Conservation (phyloP, 768 basidiomycete species). For the Lactarius sp. region DNA sequence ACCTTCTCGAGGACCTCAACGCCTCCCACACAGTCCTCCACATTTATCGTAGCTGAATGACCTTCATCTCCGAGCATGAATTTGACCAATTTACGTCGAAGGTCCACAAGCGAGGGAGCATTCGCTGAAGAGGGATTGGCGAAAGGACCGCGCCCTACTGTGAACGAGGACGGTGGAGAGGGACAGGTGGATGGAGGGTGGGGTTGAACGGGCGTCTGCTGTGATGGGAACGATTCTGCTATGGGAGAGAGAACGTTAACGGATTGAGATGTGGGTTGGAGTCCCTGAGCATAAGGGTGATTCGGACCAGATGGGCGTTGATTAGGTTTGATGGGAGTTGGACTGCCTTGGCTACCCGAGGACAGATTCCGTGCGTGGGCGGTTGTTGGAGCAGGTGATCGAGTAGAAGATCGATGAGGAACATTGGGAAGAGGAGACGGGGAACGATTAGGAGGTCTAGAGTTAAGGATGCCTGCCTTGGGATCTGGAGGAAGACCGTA, state of each 20-base stretch:
- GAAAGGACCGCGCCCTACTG: slow-evolving; percentile 60
- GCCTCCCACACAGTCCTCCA: slow-evolving; percentile 73
- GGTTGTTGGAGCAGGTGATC: slow-evolving; percentile 32
- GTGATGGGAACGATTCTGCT: slow-evolving; percentile 53
- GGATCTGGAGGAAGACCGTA: slow-evolving; percentile 61
- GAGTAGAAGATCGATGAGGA: slow-evolving; percentile 28
- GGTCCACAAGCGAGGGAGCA: slow-evolving; percentile 62
- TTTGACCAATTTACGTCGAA: slow-evolving; percentile 81
- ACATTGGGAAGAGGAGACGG: slow-evolving; percentile 39
- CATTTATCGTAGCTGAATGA: slow-evolving; percentile 67
- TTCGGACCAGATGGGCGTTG: slow-evolving; percentile 37
- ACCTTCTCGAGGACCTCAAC: slow-evolving; percentile 86
- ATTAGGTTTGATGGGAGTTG: slow-evolving; percentile 35
- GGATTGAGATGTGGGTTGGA: slow-evolving; percentile 38
- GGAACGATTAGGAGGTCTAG: slow-evolving; percentile 32
- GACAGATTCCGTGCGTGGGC: slow-evolving; percentile 53
- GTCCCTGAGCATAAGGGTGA: slow-evolving; percentile 59
- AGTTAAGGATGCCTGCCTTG: slow-evolving; percentile 46
- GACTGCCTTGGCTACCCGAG: slow-evolving; percentile 32
- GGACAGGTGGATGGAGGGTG: slow-evolving; percentile 42
- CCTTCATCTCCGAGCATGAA: slow-evolving; percentile 83
- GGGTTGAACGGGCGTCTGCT: slow-evolving; percentile 34
- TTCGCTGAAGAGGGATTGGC: slow-evolving; percentile 41
- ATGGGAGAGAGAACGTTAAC: slow-evolving; percentile 63
- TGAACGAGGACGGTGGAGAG: slow-evolving; percentile 35